Base-by-base conservation (phyloP, 2,329 filamentous ascomycete genomes). In the Cucurbitaria berberidis region DNA sequence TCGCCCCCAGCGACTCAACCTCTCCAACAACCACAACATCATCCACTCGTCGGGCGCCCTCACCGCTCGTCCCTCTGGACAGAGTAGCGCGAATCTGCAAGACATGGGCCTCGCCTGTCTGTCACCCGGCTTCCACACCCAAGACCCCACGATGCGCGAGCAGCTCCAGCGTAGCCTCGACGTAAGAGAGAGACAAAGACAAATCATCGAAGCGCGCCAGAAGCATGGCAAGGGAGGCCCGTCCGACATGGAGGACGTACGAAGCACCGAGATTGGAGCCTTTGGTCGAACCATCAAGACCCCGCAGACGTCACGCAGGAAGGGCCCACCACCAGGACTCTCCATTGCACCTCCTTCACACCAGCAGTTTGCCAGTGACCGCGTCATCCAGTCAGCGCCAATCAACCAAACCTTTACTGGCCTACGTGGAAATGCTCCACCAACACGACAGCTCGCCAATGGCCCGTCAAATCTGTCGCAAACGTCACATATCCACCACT, bases 281-380 rank as follows among this genome's bases (percentile, higher is more conserved):
- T 80, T 80, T 56, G 75, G 76, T 44, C 70, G 74, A 4, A 69
- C 71, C 39, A 75, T 75, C 43, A 91, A 91, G 72, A 91, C 89
- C 0, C 89, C 90, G 4, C 87, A 84, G 62, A 87, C 90, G 59
- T 89, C 81, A 18, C 85, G 88, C 72, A 86, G 91, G 74, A 92
- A 81, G 65, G 80, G 90, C 71, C 89, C 89, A 6, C 95, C 95
- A 34, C 90, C 92, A 1, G 93, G 93, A 39, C 81, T 99, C 43
- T 96, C 92, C 51, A 99, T 99, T 63, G 90, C 96, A n/a, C 90
- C 95, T 22, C 95, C 95, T 1, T 91, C 92, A 5, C 92, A 96
- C 61, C 87, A 95, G 64, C 89, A 93, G 57, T 98, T 98, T 70
- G 91, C 93, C 65, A 87, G 92, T 69, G 95, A 99, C 81, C 85